A percentile compares a stretch with the other conserved stretches of the same genome.
These are phyloP conservation scores for Coemansia furcata DNA, from an alignment of 192 early-diverging fungal species.

Conservation along the genomic window DNA sequence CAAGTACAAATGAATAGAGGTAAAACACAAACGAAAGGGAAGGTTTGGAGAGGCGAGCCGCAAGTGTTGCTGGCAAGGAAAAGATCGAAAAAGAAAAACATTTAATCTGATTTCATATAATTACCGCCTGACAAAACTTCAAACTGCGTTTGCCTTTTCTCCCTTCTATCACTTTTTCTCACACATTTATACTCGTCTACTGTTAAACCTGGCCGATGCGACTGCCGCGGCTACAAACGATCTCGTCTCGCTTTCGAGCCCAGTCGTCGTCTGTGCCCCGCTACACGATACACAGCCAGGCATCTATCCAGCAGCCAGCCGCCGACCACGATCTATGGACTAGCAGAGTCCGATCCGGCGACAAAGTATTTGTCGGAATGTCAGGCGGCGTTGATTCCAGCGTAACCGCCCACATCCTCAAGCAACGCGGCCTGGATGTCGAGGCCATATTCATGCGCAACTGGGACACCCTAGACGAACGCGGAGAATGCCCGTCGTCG, in stretches of 20 bases:
- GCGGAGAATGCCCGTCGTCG: slow-evolving; percentile 70
- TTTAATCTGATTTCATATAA: neutral
- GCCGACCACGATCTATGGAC: slow-evolving; percentile 1
- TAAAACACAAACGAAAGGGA: neutral
- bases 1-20: neutral
- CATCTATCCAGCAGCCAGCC: neutral
- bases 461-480: slow-evolving; percentile 87
- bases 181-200: neutral
- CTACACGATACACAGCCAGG: neutral
- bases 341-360: slow-evolving; percentile 10
- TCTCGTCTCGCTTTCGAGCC: neutral
- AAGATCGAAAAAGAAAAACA: neutral
- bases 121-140: neutral
- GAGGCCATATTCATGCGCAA: slow-evolving; percentile 92
- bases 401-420: slow-evolving; percentile 76
- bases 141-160: neutral
- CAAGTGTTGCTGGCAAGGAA: neutral
- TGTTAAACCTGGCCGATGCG: neutral
- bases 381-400: slow-evolving; percentile 95
- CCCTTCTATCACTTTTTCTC: neutral
- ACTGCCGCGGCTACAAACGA: neutral
- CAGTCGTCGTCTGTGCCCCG: neutral
- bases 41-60: neutral
- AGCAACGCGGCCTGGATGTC: slow-evolving; percentile 60
- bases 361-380: slow-evolving; percentile 75